Evolutionary conservation across 176 grass and related monocot species (phyloP).

Genomic region (Tillandsia leiboldiana): DNA sequence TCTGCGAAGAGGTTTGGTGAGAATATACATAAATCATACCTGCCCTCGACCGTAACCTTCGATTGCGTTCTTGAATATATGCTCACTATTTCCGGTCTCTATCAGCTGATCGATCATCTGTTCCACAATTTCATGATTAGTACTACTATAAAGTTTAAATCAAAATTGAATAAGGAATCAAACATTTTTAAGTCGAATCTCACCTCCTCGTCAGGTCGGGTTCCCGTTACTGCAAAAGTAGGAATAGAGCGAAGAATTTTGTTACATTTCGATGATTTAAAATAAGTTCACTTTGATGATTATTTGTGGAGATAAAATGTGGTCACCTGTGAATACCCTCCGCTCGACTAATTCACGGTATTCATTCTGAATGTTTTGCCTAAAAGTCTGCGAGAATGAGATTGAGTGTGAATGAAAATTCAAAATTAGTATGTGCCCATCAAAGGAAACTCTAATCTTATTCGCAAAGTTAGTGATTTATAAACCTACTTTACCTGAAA

Average conservation of each 20-base stretch:
- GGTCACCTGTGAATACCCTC: slow-evolving; percentile 38
- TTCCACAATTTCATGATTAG: background rate
- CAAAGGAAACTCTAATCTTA: background rate
- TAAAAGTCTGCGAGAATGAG: slow-evolving; percentile 18
- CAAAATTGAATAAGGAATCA: background rate
- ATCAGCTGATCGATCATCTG: slow-evolving; percentile 43
- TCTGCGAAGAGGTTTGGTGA: too few species aligned
- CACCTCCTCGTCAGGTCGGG: slow-evolving; percentile 32
- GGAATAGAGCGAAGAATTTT: background rate
- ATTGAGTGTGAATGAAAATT: background rate
- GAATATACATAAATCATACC: background rate
- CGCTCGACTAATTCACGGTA: slow-evolving; percentile 34
- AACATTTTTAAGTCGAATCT: background rate
- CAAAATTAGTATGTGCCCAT: background rate
- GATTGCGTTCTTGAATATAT: slow-evolving; percentile 37
- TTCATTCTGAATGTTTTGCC: slow-evolving; percentile 34
- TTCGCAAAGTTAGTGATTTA: background rate
- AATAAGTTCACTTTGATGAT: background rate
- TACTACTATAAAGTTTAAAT: background rate
- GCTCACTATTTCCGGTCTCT: slow-evolving; percentile 41
- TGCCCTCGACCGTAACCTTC: slow-evolving; percentile 33
- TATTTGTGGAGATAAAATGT: background rate
- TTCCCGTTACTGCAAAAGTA: slow-evolving; percentile 38
- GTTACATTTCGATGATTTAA: background rate
- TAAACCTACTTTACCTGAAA: slow-evolving; percentile 26